These are phyloP conservation scores for Cupressus sempervirens DNA, from an alignment of 75 land plant genomes.

Conservation along the genomic window DNA sequence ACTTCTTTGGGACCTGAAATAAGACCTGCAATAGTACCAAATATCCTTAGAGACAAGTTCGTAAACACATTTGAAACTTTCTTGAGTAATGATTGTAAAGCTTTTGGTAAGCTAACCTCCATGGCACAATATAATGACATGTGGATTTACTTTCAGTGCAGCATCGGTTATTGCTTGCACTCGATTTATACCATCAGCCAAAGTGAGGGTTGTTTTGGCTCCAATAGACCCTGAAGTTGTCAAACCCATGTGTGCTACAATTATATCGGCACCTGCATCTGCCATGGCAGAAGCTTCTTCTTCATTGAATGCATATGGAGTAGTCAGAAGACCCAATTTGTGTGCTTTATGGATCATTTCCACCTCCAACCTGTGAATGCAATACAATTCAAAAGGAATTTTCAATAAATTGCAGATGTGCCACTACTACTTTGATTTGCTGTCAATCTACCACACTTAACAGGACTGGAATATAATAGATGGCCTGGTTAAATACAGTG, in stretches of 20 bases:
- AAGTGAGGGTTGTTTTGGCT: constrained; percentile 75
- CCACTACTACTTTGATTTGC: background rate
- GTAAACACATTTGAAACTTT: background rate
- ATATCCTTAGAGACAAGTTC: background rate
- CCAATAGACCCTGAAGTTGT: constrained; percentile 97
- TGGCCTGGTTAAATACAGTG: background rate
- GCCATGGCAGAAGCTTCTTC: constrained; percentile 91
- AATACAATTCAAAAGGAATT: background rate
- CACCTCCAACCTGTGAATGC: constrained; percentile 72
- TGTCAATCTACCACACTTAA: background rate
- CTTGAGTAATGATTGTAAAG: background rate
- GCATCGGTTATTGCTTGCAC: constrained; percentile 97
- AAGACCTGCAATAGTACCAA: constrained; percentile 55
- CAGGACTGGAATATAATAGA: background rate
- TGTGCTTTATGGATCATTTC: constrained; percentile 92
- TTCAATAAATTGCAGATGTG: background rate
- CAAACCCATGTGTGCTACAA: constrained; percentile 99
- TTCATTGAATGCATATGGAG: constrained; percentile 91
- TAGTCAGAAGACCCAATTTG: constrained; percentile 85
- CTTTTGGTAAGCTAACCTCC: constrained; percentile 61
- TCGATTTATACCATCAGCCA: constrained; percentile 77
- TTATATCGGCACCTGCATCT: constrained; percentile 91
- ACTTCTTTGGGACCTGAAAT: constrained; percentile 94
- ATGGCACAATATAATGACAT: constrained; percentile 87
- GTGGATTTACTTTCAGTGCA: constrained; percentile 68